Evolutionary conservation across 352 stramenopile species (phyloP).

Genomic region (Phytophthora crassamura): DNA sequence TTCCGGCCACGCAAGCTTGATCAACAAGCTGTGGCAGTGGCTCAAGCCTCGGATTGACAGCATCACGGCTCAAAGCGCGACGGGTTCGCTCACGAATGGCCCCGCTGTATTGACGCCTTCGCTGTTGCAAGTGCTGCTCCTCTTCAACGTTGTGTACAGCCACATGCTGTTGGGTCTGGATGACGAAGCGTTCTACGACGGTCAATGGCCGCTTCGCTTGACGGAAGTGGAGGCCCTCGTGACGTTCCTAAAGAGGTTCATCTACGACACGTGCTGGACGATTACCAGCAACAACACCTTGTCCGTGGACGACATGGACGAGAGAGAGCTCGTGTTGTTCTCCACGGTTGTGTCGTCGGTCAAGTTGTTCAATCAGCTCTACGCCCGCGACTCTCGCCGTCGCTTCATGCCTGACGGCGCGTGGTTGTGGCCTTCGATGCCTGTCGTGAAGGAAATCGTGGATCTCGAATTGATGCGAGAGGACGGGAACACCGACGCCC

Average conservation of each 20-base stretch:
- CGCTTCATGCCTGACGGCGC: slow-evolving; percentile 49
- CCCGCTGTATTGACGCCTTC: slow-evolving; percentile 26
- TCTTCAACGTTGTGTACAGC: slow-evolving; percentile 74
- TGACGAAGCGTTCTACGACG: slow-evolving; percentile 78
- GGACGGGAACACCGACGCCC: slow-evolving; percentile 44
- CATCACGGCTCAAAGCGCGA: slow-evolving; percentile 11
- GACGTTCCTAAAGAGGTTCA: slow-evolving; percentile 64
- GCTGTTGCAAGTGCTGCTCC: slow-evolving; percentile 50
- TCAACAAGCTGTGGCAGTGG: slow-evolving; percentile 53
- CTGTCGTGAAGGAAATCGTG: slow-evolving; percentile 66
- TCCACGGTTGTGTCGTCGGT: slow-evolving; percentile 62
- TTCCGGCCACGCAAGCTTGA: slow-evolving; percentile 15
- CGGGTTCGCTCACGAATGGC: slow-evolving; percentile 13
- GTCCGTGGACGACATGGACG: slow-evolving; percentile 23
- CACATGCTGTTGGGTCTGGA: slow-evolving; percentile 71
- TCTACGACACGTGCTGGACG: slow-evolving; percentile 77
- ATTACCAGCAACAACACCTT: slow-evolving; percentile 30
- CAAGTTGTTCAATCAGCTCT: slow-evolving; percentile 85
- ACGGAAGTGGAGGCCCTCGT: slow-evolving; percentile 54
- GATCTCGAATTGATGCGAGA: slow-evolving; percentile 73
- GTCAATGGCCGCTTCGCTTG: slow-evolving; percentile 55
- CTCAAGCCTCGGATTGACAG: slow-evolving; percentile 27
- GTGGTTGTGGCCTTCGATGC: slow-evolving; percentile 82
- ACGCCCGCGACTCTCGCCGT: slow-evolving; percentile 71
- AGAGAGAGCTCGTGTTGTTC: slow-evolving; percentile 47